These are phyloP conservation scores for Capsella bursapastoris DNA, from an alignment of 345 rosid species.

Conservation along the genomic window DNA sequence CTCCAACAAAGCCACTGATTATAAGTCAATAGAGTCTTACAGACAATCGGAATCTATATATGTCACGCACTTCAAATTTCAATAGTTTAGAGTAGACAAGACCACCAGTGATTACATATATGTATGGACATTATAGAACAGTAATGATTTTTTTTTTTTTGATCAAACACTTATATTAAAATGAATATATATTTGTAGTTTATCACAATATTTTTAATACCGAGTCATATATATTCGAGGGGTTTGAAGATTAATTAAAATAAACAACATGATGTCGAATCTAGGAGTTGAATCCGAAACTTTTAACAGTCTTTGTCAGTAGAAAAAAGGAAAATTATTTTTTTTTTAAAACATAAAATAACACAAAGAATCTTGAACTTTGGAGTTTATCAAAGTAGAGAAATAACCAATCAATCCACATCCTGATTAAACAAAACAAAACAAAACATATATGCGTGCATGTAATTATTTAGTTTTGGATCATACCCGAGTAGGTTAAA, in stretches of 20 bases:
- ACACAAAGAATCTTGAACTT: slow-evolving; percentile 32
- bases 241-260: background rate
- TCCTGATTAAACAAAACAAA: background rate
- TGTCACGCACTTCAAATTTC: slow-evolving; percentile 30
- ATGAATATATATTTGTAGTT: background rate
- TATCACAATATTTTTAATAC: background rate
- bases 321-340: background rate
- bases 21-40: slow-evolving; percentile 13
- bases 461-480: background rate
- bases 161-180: background rate
- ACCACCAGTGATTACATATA: slow-evolving; percentile 6
- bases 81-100: slow-evolving; percentile 22
- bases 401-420: slow-evolving; percentile 22
- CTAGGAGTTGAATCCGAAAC: slow-evolving; percentile 27
- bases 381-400: slow-evolving; percentile 23
- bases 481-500: background rate
- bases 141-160: too few relatives aligned
- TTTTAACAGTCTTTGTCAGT: slow-evolving; percentile 27
- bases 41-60: slow-evolving; percentile 19
- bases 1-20: background rate
- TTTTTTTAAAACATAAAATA: background rate
- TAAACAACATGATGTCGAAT: slow-evolving; percentile 24
- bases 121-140: too few relatives aligned
- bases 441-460: background rate
- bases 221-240: slow-evolving; percentile 13